A percentile compares a stretch with the other conserved stretches of the same genome.
Conservation (phyloP, 2,329 filamentous ascomycete genomes). For the Colletotrichum musicola region DNA sequence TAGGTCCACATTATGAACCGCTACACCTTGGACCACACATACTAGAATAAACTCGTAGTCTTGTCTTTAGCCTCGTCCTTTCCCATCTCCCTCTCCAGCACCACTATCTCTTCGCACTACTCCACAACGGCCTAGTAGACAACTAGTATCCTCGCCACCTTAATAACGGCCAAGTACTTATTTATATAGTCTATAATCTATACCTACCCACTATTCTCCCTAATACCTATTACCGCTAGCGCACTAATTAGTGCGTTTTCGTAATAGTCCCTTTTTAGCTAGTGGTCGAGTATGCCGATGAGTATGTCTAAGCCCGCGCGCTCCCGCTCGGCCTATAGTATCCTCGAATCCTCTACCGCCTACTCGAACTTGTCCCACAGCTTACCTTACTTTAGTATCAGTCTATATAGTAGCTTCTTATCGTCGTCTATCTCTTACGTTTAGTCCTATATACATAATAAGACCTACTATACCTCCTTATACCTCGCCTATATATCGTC, state of each 20-base stretch:
- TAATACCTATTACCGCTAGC: too few species aligned
- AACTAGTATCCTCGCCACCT: slow-evolving; percentile 35
- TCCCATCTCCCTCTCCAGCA: neutral
- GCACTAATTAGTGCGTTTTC: slow-evolving; percentile 5
- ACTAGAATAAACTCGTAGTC: too few species aligned
- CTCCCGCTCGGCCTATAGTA: neutral
- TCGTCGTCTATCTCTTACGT: slow-evolving; percentile 8
- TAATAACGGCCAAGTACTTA: slow-evolving; percentile 40
- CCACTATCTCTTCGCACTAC: neutral
- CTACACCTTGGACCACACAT: too few species aligned
- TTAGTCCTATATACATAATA: slow-evolving; percentile 13
- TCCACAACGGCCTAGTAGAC: slow-evolving; percentile 17
- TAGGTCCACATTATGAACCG: too few species aligned
- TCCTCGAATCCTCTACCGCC: too few species aligned
- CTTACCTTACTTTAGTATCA: neutral
- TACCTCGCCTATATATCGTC: slow-evolving; percentile 35
- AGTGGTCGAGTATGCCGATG: neutral
- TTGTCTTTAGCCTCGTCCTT: neutral
- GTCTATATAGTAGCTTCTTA: slow-evolving; percentile 14
- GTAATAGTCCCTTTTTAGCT: neutral
- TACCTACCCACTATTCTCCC: slow-evolving; percentile 28
- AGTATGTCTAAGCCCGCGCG: neutral
- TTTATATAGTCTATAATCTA: slow-evolving; percentile 29
- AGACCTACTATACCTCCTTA: too few species aligned
- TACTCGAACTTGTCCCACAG: neutral